Base-by-base conservation (phyloP, 257 asterid species). In the Solanum sitiens region DNA sequence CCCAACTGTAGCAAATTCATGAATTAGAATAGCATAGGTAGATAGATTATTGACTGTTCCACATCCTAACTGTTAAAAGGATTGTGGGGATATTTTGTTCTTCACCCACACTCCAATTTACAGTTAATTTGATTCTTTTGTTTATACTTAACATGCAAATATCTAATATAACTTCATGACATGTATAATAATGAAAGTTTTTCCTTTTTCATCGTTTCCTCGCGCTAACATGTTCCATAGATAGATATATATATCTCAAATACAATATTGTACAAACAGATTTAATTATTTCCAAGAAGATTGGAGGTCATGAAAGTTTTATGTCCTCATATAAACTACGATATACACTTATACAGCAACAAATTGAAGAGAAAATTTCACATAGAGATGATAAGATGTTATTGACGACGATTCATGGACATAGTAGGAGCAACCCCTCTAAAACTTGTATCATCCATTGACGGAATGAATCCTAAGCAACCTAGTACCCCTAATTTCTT, bases 381-480 rank as follows among this genome's bases (percentile, higher is more conserved):
- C 63, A 33, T 6, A 40, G 2, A 85, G 27, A 67, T 40, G 13
- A 23, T 13, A 16, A 47, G n/a, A 86, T 10, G 25, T 8, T 8
- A 37, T 42, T 85, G 53, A 27, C 39, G 83, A 53, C 63, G 88
- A 53, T 72, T 47, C 84, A 73, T 42, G 50, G 84, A 73, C 68
- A 79, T 5, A n/a, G 83, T 73, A 16, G 98, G 89, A 68, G 88
- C 92, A 47, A 91, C 40, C 40, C 94, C 90, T 89, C 87, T 90
- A 27, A 94, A 88, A 37, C 73, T 72, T 25, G 89, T 67, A 30
- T 91, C 88, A 20, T 90, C 89, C 8, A 90, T 90, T 21, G 94
- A 88, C 0, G 92, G 93, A 76, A 92, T 90, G 83, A 95, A 96
- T 15, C 99, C 95, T 84, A 97, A 92, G 89, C 99, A 97, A 1